These are phyloP conservation scores for Fomitopsis palustris DNA, from an alignment of 1,284 basidiomycete genomes.

Conservation along the genomic window DNA sequence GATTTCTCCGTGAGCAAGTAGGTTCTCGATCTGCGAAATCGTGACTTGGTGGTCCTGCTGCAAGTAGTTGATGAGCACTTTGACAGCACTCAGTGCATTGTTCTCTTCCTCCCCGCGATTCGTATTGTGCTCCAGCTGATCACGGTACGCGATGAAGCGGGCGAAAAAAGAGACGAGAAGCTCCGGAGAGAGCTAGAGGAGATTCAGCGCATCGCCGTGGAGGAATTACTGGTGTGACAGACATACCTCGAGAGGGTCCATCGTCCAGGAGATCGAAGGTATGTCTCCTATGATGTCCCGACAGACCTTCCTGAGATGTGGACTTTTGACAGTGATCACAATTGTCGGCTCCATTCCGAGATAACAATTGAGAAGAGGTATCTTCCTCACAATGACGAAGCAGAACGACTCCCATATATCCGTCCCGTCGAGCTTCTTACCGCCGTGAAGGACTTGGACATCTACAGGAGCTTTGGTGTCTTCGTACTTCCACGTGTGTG, in stretches of 20 bases:
- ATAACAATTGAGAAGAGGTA: slow-evolving; percentile 28
- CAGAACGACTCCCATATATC: slow-evolving; percentile 54
- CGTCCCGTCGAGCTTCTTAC: slow-evolving; percentile 26
- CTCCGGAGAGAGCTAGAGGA: slow-evolving; percentile 8
- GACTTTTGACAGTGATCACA: slow-evolving; percentile 54
- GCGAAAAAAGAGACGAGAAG: neutral
- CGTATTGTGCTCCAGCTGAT: neutral
- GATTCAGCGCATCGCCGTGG: neutral
- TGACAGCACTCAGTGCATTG: slow-evolving; percentile 38
- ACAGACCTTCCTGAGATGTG: slow-evolving; percentile 49
- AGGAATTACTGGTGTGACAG: no score
- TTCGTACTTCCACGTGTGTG: slow-evolving; percentile 52
- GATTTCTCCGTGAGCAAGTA: slow-evolving; percentile 51
- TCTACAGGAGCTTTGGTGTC: slow-evolving; percentile 48
- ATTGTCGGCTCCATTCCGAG: slow-evolving; percentile 37
- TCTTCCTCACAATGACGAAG: slow-evolving; percentile 49
- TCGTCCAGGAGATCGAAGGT: slow-evolving; percentile 53
- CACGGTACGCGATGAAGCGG: neutral
- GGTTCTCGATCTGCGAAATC: slow-evolving; percentile 39
- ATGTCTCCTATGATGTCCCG: slow-evolving; percentile 49
- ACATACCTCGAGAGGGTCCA: slow-evolving; percentile 45
- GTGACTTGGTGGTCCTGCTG: slow-evolving; percentile 44
- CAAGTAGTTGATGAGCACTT: slow-evolving; percentile 44
- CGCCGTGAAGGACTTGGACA: slow-evolving; percentile 37
- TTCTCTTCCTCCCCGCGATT: slow-evolving; percentile 22